Evolutionary conservation across 768 basidiomycete genomes (phyloP), one percentile per base, ranked within the genome.

Genomic region (Serendipita sp.): DNA sequence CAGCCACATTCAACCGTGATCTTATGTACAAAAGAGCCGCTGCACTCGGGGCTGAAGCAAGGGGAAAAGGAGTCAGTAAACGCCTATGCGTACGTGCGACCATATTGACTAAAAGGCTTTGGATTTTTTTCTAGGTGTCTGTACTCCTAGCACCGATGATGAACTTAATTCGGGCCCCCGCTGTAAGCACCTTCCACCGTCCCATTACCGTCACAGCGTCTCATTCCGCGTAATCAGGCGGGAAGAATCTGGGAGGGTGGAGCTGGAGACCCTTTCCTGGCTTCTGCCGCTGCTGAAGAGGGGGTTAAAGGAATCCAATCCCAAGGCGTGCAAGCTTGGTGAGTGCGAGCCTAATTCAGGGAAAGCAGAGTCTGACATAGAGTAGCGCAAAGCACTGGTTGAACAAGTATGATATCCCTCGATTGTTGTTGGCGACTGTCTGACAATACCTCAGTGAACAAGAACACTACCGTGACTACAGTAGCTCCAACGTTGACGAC

Each of bases 41-140:
- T 26, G 72, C 74, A 1, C 73, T 76, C 67, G 75, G 74, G 7
- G 31, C 68, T 28, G 76, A 77, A 66, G 73, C 73, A 68, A 64
- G 65, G 42, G 71, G 68, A 24, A 71, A 73, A 63, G 76, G 75
- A 3, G 71, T 72, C 14, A 67, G 75, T 64, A 5, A 48, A n/a
- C n/a, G n/a, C n/a, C n/a, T 48, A 48, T 38, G 38, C 38, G 38
- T n/a, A n/a, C n/a, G n/a, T n/a, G n/a, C n/a, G n/a, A n/a, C n/a
- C n/a, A n/a, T n/a, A n/a, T n/a, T n/a, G n/a, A n/a, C n/a, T n/a
- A n/a, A n/a, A n/a, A n/a, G n/a, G n/a, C n/a, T n/a, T n/a, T n/a
- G n/a, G n/a, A n/a, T n/a, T n/a, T n/a, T n/a, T n/a, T n/a, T n/a
- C n/a, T 60, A 38, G 56, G 56, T 14, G n/a, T 33, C 50, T 13